phyloP scores from a whole-genome alignment of 176 grass and related monocot genomes.

The Luzula sylvatica region DNA sequence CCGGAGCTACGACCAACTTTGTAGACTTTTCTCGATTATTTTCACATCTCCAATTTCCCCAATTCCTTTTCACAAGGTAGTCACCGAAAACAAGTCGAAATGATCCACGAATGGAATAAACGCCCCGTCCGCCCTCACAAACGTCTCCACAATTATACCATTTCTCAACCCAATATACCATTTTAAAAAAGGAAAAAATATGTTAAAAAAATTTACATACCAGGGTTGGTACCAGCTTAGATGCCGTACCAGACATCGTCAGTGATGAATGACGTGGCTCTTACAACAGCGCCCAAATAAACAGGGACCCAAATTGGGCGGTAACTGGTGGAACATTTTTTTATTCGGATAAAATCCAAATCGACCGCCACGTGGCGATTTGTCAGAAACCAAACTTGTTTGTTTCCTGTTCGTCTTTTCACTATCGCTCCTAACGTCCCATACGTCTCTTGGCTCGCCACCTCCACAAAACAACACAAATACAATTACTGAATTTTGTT shows the following conservation, averaged over 20 bases:
- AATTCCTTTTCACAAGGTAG: conserved; percentile 68
- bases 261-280: conserved; percentile 93
- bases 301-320: conserved; percentile 98
- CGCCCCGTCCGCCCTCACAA: conserved; percentile 90
- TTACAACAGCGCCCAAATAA: conserved; percentile 95
- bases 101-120: conserved; percentile 89
- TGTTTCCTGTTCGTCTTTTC: conserved; percentile 73
- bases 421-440: conserved; percentile 93
- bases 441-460: conserved; percentile 97
- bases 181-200: no score
- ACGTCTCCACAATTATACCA: conserved; percentile 56
- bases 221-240: conserved; percentile 96
- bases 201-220: conserved; percentile 22
- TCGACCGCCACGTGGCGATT: no score
- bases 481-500: no score
- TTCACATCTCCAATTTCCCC: conserved; percentile 79
- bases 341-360: no score
- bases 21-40: conserved; percentile 67
- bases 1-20: conserved; percentile 95
- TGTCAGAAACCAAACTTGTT: no score
- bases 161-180: no score
- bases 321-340: no score
- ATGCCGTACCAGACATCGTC: conserved; percentile 99
- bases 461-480: no score
- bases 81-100: conserved; percentile 68